phyloP scores from a whole-genome alignment of 208 protist species.

The Crithidia bombi region DNA sequence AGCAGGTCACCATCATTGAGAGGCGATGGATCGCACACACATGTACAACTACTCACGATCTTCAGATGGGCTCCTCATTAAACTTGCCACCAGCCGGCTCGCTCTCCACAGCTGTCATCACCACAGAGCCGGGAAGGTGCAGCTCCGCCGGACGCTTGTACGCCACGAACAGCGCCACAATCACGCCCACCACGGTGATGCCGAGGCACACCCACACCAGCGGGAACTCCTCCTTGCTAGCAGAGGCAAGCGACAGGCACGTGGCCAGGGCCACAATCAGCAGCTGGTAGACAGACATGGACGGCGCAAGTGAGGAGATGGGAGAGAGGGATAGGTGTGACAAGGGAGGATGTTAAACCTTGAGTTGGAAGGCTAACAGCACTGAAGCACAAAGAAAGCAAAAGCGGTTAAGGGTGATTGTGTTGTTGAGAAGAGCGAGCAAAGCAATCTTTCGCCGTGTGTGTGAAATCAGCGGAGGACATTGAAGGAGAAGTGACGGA shows the following conservation, averaged over 20 bases:
- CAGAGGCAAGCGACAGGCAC: constrained; percentile 34
- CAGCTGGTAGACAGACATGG: constrained; percentile 7
- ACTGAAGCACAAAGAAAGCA: no score
- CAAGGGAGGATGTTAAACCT: constrained; percentile 5
- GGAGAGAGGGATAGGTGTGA: neutral
- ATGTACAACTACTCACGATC: neutral
- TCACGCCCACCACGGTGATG: constrained; percentile 57
- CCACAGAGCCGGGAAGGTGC: constrained; percentile 41
- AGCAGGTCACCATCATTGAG: no score
- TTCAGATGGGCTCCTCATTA: constrained; percentile 6
- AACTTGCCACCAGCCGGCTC: constrained; percentile 22
- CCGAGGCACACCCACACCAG: constrained; percentile 69
- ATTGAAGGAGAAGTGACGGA: no score
- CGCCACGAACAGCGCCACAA: constrained; percentile 48
- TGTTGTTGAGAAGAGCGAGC: no score
- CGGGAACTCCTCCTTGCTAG: constrained; percentile 54
- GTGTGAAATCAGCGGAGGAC: no score
- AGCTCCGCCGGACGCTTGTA: constrained; percentile 65
- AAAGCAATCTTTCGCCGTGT: no score
- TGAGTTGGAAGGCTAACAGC: no score
- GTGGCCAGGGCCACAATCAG: constrained; percentile 28
- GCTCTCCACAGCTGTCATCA: constrained; percentile 41
- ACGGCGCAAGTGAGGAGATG: neutral
- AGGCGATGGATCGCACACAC: no score
- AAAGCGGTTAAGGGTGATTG: no score